A percentile compares a stretch with the other conserved stretches of the same genome.
These are phyloP conservation scores for Sanghuangporus weigelae DNA, from an alignment of 1,284 basidiomycete species.

Conservation along the genomic window DNA sequence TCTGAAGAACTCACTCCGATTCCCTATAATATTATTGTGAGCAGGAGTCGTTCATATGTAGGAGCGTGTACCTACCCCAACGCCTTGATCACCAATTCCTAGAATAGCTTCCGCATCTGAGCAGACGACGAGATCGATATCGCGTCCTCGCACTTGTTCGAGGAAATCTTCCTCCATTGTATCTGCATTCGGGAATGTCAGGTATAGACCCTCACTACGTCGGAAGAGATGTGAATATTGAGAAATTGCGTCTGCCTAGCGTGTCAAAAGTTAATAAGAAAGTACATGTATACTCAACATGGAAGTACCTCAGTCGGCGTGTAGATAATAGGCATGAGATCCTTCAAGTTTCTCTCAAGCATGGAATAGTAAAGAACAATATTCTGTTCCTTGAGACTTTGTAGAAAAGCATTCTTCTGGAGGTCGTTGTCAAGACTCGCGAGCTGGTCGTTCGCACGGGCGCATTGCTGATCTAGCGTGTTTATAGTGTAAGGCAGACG, in stretches of 20 bases:
- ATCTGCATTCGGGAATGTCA: slow-evolving; percentile 60
- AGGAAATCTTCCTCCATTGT: slow-evolving; percentile 74
- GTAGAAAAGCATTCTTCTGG: slow-evolving; percentile 67
- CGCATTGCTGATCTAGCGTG: slow-evolving; percentile 70
- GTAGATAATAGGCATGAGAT: slow-evolving; percentile 74
- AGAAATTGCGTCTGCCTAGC: slow-evolving; percentile 71
- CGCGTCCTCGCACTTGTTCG: slow-evolving; percentile 53
- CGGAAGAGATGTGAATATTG: slow-evolving; percentile 80
- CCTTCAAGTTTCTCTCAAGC: slow-evolving; percentile 56
- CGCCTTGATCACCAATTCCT: slow-evolving; percentile 75
- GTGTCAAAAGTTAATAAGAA: neutral
- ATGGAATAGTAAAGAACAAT: slow-evolving; percentile 72
- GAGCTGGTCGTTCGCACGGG: slow-evolving; percentile 67
- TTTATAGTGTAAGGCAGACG: slow-evolving; percentile 74
- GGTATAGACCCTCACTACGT: slow-evolving; percentile 63
- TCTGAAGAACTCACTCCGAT: slow-evolving; percentile 36
- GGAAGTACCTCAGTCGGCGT: slow-evolving; percentile 57
- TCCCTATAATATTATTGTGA: slow-evolving; percentile 28
- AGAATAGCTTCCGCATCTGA: slow-evolving; percentile 82
- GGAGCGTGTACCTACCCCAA: slow-evolving; percentile 41
- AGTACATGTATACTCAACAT: neutral
- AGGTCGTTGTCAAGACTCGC: slow-evolving; percentile 42
- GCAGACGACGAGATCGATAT: slow-evolving; percentile 72
- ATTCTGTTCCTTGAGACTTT: slow-evolving; percentile 70
- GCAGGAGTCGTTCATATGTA: neutral